These are phyloP conservation scores for Aspergillus sp. DNA, from an alignment of 2,329 filamentous ascomycete species.

Conservation along the genomic window DNA sequence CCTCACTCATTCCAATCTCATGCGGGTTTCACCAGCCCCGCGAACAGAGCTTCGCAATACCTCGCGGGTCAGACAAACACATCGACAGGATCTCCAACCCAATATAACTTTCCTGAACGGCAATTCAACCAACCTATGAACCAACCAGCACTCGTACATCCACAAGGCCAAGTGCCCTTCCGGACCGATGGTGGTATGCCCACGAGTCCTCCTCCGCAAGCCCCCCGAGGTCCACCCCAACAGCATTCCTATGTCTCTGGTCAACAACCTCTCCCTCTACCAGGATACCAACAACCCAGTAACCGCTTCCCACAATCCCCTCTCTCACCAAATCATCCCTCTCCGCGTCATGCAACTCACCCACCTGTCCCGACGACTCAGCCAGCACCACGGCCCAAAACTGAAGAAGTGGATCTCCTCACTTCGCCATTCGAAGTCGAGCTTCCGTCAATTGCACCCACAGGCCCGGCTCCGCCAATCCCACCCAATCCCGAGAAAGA, in stretches of 20 bases:
- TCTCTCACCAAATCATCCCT: conserved; percentile 11
- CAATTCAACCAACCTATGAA: conserved; percentile 12
- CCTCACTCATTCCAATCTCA: conserved; percentile 14
- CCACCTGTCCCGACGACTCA: conserved; percentile 19
- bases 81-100: conserved; percentile 9
- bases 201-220: conserved; percentile 8
- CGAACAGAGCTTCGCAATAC: conserved; percentile 23
- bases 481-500: conserved; percentile 97
- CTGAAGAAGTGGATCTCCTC: conserved; percentile 56
- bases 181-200: conserved; percentile 13
- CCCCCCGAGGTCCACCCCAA: conserved; percentile 14
- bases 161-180: conserved; percentile 17
- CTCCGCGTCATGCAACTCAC: conserved; percentile 21
- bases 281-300: conserved; percentile 23
- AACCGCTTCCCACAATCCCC: conserved; percentile 31
- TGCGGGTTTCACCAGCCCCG: conserved; percentile 7
- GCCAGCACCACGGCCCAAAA: conserved; percentile 26
- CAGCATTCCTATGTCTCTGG: conserved; percentile 14
- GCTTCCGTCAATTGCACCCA: conserved; percentile 46
- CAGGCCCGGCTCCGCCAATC: conserved; percentile 71
- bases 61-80: conserved; percentile 28
- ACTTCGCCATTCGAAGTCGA: conserved; percentile 62
- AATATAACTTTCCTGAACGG: conserved; percentile 14
- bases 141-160: conserved; percentile 15
- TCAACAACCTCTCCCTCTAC: conserved; percentile 23